These are phyloP conservation scores for Fragilariopsis cylindrus DNA, from an alignment of 108 stramenopile genomes.

Conservation along the genomic window DNA sequence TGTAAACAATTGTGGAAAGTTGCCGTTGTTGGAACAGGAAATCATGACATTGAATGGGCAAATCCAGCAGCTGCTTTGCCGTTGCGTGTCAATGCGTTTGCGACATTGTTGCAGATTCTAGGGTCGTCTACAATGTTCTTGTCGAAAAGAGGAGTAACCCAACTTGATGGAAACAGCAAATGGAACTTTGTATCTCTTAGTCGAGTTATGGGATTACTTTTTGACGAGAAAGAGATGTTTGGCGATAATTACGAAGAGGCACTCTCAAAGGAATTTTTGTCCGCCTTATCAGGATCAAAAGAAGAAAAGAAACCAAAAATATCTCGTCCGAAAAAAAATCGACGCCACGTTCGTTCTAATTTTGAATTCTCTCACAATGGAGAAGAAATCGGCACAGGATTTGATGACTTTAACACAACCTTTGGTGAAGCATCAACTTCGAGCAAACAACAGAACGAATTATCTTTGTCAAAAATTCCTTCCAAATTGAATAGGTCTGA, in stretches of 20 bases:
- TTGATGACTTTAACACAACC: neutral
- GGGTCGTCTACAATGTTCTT: slow-evolving; percentile 62
- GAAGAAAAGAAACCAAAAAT: neutral
- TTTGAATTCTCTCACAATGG: slow-evolving; percentile 28
- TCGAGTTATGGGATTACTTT: slow-evolving; percentile 54
- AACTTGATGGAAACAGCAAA: slow-evolving; percentile 69
- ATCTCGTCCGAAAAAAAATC: slow-evolving; percentile 1
- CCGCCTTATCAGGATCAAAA: neutral
- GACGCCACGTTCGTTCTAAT: slow-evolving; percentile 41
- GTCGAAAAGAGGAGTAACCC: slow-evolving; percentile 65
- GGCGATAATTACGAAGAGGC: slow-evolving; percentile 30
- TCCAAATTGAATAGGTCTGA: slow-evolving; percentile 5
- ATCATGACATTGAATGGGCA: slow-evolving; percentile 73
- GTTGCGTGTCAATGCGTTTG: slow-evolving; percentile 81
- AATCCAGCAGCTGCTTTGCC: slow-evolving; percentile 74
- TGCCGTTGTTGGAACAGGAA: slow-evolving; percentile 60
- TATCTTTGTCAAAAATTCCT: neutral
- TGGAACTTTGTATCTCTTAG: slow-evolving; percentile 56
- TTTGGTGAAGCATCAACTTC: slow-evolving; percentile 8
- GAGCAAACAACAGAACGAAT: neutral
- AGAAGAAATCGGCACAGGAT: neutral
- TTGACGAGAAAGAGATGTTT: slow-evolving; percentile 69
- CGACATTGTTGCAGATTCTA: slow-evolving; percentile 63
- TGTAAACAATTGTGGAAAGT: slow-evolving; percentile 60
- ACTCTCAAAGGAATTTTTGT: slow-evolving; percentile 13